phyloP scores from a whole-genome alignment of 768 basidiomycete species.

The Termitomyces sp. region DNA sequence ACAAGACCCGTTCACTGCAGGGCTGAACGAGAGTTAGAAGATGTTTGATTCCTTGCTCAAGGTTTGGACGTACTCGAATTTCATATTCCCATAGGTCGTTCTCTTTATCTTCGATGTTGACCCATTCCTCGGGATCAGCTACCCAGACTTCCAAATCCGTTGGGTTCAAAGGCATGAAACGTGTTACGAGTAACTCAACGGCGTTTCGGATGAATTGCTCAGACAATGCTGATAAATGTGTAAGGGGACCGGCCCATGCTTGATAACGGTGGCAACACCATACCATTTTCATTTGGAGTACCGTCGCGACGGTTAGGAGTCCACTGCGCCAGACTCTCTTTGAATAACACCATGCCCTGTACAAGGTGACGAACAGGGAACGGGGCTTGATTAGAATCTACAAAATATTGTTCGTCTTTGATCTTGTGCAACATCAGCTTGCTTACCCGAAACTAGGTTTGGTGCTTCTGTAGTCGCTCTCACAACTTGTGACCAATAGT shows the following conservation, averaged over 20 bases:
- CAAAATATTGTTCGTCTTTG: background rate
- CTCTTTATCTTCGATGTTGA: constrained; percentile 85
- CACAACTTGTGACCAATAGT: constrained; percentile 80
- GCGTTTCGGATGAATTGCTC: constrained; percentile 72
- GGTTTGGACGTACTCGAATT: constrained; percentile 60
- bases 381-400: constrained; percentile 62
- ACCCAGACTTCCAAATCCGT: constrained; percentile 83
- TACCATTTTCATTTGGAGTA: constrained; percentile 58
- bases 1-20: constrained; percentile 89
- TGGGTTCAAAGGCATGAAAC: constrained; percentile 82
- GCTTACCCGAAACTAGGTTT: constrained; percentile 56
- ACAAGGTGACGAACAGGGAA: constrained; percentile 82
- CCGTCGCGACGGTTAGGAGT: constrained; percentile 62
- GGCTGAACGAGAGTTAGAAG: constrained; percentile 47
- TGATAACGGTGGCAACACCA: constrained; percentile 15
- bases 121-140: constrained; percentile 93
- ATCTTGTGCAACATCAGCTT: background rate
- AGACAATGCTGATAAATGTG: constrained; percentile 48
- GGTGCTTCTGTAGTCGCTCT: constrained; percentile 59
- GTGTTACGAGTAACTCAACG: constrained; percentile 73
- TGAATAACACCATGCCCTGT: constrained; percentile 84
- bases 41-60: background rate
- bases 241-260: background rate
- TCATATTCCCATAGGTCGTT: constrained; percentile 94
- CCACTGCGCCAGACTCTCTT: constrained; percentile 80